These are phyloP conservation scores for Mycogone perniciosa DNA, from an alignment of 2,329 filamentous ascomycete genomes.

Conservation along the genomic window DNA sequence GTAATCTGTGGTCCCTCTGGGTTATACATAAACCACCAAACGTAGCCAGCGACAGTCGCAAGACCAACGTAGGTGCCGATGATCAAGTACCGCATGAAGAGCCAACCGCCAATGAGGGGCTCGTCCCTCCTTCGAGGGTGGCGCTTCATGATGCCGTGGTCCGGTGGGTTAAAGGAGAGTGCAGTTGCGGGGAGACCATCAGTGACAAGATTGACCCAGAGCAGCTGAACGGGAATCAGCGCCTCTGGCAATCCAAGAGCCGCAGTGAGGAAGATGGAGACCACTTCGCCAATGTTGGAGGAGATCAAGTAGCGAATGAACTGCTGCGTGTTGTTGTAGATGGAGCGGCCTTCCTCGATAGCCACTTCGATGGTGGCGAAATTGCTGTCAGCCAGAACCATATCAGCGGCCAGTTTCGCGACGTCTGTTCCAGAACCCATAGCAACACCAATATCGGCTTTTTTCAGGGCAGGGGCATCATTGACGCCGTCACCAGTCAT, in stretches of 20 bases:
- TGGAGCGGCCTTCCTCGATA: conserved; percentile 93
- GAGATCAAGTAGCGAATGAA: conserved; percentile 99
- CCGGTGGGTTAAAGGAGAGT: conserved; percentile 95
- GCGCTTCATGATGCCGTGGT: conserved; percentile 95
- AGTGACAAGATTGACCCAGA: conserved; percentile 98
- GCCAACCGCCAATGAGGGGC: conserved; percentile 84
- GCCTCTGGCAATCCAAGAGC: conserved; percentile 97
- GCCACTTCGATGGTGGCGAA: conserved; percentile 96
- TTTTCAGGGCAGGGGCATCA: conserved; percentile 94
- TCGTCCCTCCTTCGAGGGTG: conserved; percentile 89
- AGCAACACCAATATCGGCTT: conserved; percentile 96
- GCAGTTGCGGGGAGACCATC: conserved; percentile 95
- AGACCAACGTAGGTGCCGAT: conserved; percentile 92
- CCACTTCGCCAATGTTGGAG: conserved; percentile 97
- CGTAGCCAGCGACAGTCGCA: conserved; percentile 93
- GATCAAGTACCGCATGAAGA: conserved; percentile 96
- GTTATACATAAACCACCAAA: conserved; percentile 99
- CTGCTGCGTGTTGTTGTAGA: conserved; percentile 99
- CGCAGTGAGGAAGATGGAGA: conserved; percentile 96
- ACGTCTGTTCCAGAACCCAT: conserved; percentile 99
- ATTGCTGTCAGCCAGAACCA: conserved; percentile 98
- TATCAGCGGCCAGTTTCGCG: conserved; percentile 91
- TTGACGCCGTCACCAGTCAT: conserved; percentile 99
- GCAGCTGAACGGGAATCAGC: conserved; percentile 89
- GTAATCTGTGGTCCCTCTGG: conserved; percentile 80